Conservation (phyloP, 176 grass and related monocot genomes). For the Microstegium vimineum region DNA sequence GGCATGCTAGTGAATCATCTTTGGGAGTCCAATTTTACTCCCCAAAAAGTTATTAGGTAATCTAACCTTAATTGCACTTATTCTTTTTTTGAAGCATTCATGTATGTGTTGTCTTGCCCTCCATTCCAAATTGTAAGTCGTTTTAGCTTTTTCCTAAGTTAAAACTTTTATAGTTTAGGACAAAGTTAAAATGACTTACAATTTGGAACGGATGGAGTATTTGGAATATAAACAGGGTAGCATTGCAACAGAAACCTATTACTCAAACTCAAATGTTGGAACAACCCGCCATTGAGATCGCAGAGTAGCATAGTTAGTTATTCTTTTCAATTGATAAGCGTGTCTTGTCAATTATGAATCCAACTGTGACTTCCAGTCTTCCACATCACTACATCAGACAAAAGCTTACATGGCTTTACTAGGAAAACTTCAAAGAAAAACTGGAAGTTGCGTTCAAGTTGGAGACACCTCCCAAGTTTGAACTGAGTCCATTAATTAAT, state of each 20-base stretch:
- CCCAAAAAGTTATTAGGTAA: constrained; percentile 83
- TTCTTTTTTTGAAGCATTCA: neutral
- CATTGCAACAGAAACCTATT: neutral
- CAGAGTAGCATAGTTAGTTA: neutral
- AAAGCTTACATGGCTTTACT: neutral
- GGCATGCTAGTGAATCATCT: constrained; percentile 84
- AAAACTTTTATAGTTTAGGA: neutral
- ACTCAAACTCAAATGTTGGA: neutral
- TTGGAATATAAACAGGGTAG: neutral
- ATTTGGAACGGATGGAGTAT: too few species aligned
- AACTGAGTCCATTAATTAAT: neutral
- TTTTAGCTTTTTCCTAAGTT: neutral
- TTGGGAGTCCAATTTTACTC: constrained; percentile 97
- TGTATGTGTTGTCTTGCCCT: neutral
- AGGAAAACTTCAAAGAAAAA: too few species aligned
- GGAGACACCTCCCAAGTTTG: neutral
- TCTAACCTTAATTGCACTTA: neutral
- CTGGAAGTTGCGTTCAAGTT: neutral
- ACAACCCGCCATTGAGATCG: neutral
- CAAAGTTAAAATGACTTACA: too few species aligned
- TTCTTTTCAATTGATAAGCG: neutral
- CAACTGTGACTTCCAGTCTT: neutral
- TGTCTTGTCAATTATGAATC: neutral
- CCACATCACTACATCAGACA: neutral
- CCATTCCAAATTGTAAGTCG: neutral